Conservation (phyloP, 257 asterid species). For the Nicotiana otophora region DNA sequence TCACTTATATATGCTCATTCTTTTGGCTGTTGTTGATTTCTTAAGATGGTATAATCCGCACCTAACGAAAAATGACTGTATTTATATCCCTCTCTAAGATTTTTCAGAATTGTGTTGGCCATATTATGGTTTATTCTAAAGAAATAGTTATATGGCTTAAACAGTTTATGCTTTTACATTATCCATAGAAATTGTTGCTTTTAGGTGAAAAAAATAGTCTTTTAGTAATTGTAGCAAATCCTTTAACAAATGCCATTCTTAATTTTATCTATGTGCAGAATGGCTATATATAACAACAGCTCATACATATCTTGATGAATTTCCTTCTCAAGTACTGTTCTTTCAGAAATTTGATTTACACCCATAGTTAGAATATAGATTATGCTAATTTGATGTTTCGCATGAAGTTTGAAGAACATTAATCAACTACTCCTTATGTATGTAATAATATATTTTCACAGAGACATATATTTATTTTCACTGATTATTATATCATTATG, state of each 20-base stretch:
- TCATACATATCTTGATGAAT: too few species aligned
- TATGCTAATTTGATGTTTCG: too few species aligned
- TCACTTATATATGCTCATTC: not conserved
- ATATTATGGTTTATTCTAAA: not conserved
- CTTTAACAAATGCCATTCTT: not conserved
- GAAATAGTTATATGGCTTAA: not conserved
- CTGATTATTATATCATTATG: not conserved
- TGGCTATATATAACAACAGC: not conserved
- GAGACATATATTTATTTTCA: not conserved
- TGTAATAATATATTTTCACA: not conserved
- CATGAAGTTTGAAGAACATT: not conserved
- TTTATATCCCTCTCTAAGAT: too few species aligned
- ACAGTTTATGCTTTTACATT: not conserved
- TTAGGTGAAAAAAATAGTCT: too few species aligned
- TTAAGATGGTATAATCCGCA: too few species aligned
- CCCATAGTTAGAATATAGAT: too few species aligned
- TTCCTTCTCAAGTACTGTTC: not conserved
- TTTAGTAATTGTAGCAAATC: not conserved
- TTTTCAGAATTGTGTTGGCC: not conserved
- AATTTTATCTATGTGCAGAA: not conserved
- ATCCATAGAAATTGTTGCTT: not conserved
- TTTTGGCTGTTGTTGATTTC: too few species aligned
- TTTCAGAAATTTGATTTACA: not conserved
- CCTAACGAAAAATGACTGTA: too few species aligned
- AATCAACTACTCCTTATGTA: not conserved